Conservation (phyloP, 805 yeast species). For the Zygosaccharomyces bailii region DNA sequence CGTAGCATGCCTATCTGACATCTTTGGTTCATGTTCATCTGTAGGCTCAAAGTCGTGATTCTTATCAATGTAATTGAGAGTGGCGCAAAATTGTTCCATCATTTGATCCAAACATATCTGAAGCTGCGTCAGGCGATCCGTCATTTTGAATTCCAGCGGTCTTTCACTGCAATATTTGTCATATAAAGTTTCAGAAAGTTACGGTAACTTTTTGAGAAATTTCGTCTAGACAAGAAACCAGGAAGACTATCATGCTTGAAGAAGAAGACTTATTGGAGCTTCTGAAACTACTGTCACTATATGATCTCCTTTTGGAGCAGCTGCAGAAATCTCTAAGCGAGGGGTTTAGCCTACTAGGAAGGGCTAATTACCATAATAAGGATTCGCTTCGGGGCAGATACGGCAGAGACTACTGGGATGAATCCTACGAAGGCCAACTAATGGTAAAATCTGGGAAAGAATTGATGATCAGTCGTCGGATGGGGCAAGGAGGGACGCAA, state of each 20-base stretch:
- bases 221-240: not conserved
- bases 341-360: constrained; percentile 28
- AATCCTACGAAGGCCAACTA: constrained; percentile 27
- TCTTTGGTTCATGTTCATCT: constrained; percentile 49
- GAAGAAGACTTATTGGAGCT: constrained; percentile 14
- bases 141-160: constrained; percentile 42
- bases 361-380: constrained; percentile 35
- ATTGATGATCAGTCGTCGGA: constrained; percentile 2
- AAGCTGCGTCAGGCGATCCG: constrained; percentile 85
- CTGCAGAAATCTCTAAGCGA: constrained; percentile 24
- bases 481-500: constrained; percentile 2
- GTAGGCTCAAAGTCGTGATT: constrained; percentile 58
- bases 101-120: constrained; percentile 81
- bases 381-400: constrained; percentile 32
- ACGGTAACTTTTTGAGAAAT: not conserved
- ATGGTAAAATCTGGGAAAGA: constrained; percentile 11
- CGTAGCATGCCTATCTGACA: constrained; percentile 56
- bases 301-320: constrained; percentile 31
- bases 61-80: constrained; percentile 74
- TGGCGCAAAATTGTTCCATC: constrained; percentile 75
- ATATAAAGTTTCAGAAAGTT: constrained; percentile 2
- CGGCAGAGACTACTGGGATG: constrained; percentile 36
- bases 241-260: constrained; percentile 6
- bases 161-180: not conserved
- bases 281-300: constrained; percentile 21